Evolutionary conservation across 805 yeast species (phyloP).

Genomic region (Wickerhamiella allomyrinae): DNA sequence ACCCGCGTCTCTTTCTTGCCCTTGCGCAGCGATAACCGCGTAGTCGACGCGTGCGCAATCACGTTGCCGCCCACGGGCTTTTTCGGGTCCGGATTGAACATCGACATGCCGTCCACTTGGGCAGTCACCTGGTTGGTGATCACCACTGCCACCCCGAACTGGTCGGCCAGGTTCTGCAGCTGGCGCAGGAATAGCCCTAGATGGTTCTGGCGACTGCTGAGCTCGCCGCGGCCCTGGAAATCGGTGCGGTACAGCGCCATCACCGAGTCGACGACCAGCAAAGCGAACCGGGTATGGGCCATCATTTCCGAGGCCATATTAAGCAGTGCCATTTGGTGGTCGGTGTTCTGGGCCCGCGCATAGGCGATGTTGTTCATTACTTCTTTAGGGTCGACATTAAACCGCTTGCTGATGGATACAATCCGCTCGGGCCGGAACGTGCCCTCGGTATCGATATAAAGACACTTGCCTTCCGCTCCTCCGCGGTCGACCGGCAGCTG

Average conservation of each 20-base stretch:
- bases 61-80: constrained; percentile 98
- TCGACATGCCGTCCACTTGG: constrained; percentile 77
- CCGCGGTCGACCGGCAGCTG: constrained; percentile 94
- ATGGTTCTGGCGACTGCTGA: constrained; percentile 87
- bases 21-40: constrained; percentile 78
- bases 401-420: constrained; percentile 79
- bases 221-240: constrained; percentile 87
- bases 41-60: constrained; percentile 92
- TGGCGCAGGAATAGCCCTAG: constrained; percentile 88
- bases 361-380: constrained; percentile 95
- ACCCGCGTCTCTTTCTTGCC: constrained; percentile 86
- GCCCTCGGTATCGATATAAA: constrained; percentile 93
- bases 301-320: constrained; percentile 90
- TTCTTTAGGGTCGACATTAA: constrained; percentile 82
- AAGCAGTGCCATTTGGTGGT: constrained; percentile 77
- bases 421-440: constrained; percentile 88
- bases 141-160: constrained; percentile 93
- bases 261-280: constrained; percentile 88
- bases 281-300: constrained; percentile 83
- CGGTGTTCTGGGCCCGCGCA: constrained; percentile 94
- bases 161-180: constrained; percentile 87
- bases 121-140: constrained; percentile 96
- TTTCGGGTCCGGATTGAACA: constrained; percentile 90
- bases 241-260: constrained; percentile 96
- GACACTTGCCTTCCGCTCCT: constrained; percentile 96